A percentile compares a stretch with the other conserved stretches of the same genome.
These are phyloP conservation scores for Gymnopilus junonius DNA, from an alignment of 768 basidiomycete species.

Conservation along the genomic window DNA sequence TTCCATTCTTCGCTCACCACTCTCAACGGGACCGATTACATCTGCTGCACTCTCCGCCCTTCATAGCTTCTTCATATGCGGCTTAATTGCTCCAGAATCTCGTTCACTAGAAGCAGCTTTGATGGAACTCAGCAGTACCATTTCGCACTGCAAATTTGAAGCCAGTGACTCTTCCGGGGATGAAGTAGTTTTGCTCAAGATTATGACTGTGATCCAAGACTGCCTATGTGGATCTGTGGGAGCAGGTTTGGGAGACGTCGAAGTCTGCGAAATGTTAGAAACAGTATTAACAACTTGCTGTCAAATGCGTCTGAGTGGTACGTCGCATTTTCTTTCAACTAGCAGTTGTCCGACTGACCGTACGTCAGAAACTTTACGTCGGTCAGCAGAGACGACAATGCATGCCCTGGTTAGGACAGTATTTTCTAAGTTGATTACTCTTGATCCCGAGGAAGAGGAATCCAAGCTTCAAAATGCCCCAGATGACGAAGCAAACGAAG, in stretches of 20 bases:
- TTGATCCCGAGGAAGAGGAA: conserved; percentile 74
- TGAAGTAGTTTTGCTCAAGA: conserved; percentile 92
- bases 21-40: conserved; percentile 97
- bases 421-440: conserved; percentile 70
- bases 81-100: conserved; percentile 65
- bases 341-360: conserved; percentile 9
- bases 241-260: conserved; percentile 81
- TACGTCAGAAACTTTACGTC: conserved; percentile 75
- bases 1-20: conserved; percentile 88
- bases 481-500: conserved; percentile 54
- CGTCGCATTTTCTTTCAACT: conserved; percentile 32
- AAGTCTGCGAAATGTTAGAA: conserved; percentile 98
- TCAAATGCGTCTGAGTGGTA: conserved; percentile 95
- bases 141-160: conserved; percentile 98
- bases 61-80: conserved; percentile 85
- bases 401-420: conserved; percentile 83
- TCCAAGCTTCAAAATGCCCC: conserved; percentile 56
- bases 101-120: conserved; percentile 67
- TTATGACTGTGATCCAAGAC: conserved; percentile 87
- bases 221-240: conserved; percentile 78
- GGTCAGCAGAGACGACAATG: conserved; percentile 89
- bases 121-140: conserved; percentile 82
- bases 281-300: conserved; percentile 97
- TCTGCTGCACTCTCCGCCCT: conserved; percentile 92
- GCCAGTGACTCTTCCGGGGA: conserved; percentile 97